Base-by-base conservation (phyloP, 169 alveolate species). In the Plasmodium fragile region DNA sequence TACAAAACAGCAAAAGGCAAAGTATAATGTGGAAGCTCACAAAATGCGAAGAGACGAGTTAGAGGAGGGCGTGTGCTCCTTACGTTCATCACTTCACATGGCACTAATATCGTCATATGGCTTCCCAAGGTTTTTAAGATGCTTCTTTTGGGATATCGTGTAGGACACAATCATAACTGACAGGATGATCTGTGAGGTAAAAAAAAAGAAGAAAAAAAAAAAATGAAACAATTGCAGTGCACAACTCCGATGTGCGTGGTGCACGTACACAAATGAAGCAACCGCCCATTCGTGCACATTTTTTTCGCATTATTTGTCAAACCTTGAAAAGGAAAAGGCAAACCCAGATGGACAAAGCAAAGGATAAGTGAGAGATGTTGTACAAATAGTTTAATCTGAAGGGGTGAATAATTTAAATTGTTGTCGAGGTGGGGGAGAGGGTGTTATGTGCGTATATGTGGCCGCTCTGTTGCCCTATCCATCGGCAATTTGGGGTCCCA, bases 41-140 rank as follows among this genome's bases (percentile, higher is more conserved):
- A 65, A 65, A 28, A 28, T 65, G 75, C 3, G n/a, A 65, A 65
- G 30, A 65, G 75, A n/a, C 13, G 36, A 65, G 16, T 25, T 8
- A 25, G 13, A 28, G n/a, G n/a, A 10, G 2, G 36, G n/a, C 11
- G 41, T 39, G 75, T 65, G 30, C 30, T 65, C 10, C 13, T 65
- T 65, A 13, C 16, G 59, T 49, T n/a, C 18, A n/a, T 25, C 49
- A 3, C 65, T 55, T 87, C 83, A 87, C 49, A 87, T 53, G 16
- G 93, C 93, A 59, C 93, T 87, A 59, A 87, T 87, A 65, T 87
- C 93, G 75, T 87, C 93, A 87, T 87, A 87, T 78, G 93, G 93
- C 18, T 87, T 87, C 36, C 55, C 81, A 55, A 87, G 53, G 4
- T 55, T 87, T 78, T 78, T 87, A 13, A 87, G 83, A 5, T 87